Conservation (phyloP, 495 filamentous ascomycete species). For the Penicillium psychrofluorescens region DNA sequence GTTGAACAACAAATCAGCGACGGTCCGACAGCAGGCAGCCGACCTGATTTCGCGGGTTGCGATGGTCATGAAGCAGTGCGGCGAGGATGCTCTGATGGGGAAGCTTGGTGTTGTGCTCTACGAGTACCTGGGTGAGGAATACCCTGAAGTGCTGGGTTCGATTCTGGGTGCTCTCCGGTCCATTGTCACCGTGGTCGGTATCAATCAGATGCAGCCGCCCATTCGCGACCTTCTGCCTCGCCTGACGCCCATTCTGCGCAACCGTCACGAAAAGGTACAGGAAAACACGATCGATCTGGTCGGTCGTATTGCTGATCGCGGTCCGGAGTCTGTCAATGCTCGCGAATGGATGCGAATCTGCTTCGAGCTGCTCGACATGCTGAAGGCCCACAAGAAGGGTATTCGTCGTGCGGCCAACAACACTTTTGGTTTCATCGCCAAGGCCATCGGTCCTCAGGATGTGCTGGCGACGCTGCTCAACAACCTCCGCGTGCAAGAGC, state of each 20-base stretch:
- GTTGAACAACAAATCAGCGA: constrained; percentile 93
- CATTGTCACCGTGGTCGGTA: constrained; percentile 97
- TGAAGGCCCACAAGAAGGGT: constrained; percentile 99
- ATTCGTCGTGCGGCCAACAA: constrained; percentile 99
- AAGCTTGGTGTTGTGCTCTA: constrained; percentile 96
- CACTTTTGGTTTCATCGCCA: constrained; percentile 99
- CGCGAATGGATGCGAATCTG: constrained; percentile 99
- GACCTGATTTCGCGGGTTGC: constrained; percentile 95
- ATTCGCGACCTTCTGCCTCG: constrained; percentile 94
- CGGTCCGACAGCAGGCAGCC: constrained; percentile 93
- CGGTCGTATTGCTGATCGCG: constrained; percentile 95
- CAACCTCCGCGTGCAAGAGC: constrained; percentile 94
- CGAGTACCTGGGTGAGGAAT: constrained; percentile 98
- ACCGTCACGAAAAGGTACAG: constrained; percentile 98
- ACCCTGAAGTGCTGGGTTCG: constrained; percentile 94
- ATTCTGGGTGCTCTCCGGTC: constrained; percentile 92
- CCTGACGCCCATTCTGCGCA: constrained; percentile 92
- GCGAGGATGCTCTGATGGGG: constrained; percentile 90
- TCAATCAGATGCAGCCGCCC: constrained; percentile 98
- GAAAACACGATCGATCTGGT: constrained; percentile 99
- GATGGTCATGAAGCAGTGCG: constrained; percentile 98
- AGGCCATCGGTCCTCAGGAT: constrained; percentile 97
- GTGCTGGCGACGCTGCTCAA: constrained; percentile 93
- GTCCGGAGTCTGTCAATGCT: constrained; percentile 90
- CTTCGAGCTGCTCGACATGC: constrained; percentile 98